Evolutionary conservation across 2,329 filamentous ascomycete genomes (phyloP), one percentile per base, ranked within the genome.

Genomic region (Hypoxylon sp.): DNA sequence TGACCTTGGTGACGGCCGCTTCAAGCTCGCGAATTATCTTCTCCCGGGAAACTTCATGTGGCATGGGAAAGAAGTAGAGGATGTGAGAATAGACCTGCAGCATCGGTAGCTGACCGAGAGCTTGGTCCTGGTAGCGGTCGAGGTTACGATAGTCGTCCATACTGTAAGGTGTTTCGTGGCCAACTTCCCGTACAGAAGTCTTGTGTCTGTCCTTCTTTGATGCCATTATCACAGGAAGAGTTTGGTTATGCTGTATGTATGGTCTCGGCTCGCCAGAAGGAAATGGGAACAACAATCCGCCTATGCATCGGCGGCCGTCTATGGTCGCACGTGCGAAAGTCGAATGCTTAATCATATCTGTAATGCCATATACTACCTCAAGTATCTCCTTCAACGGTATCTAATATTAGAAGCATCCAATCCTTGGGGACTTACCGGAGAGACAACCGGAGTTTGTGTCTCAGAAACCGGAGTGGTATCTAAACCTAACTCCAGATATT

Each of bases 101-200:
- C 38, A 52, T 45, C 7, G 48, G 40, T 17, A 52, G 40, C n/a
- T 52, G 48, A 33, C 48, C 38, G 10, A 52, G 24, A n/a, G 27
- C 41, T 20, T 29, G 43, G n/a, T 52, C 48, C 29, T 45, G 20
- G 40, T 51, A 51, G 27, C 48, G 48, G 20, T 35, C 38, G 9
- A 52, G 40, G 11, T 52, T n/a, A 18, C 17, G 20, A 21, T 35
- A 45, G 20, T 52, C 48, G 18, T 27, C 31, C 38, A 52, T 52
- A 13, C 3, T 51, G 45, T 7, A n/a, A 5, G 6, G 8, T 5
- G 42, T 20, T 40, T 26, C 46, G 46, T 38, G 6, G 46, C 27
- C 13, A 15, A 17, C 17, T 29, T 17, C 26, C 23, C 27, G 26
- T 10, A 37, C 17, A 23, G 45, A 26, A 6, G 8, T 17, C 8